phyloP scores from a whole-genome alignment of 2,329 filamentous ascomycete species.

The Cordyceps cicadae region DNA sequence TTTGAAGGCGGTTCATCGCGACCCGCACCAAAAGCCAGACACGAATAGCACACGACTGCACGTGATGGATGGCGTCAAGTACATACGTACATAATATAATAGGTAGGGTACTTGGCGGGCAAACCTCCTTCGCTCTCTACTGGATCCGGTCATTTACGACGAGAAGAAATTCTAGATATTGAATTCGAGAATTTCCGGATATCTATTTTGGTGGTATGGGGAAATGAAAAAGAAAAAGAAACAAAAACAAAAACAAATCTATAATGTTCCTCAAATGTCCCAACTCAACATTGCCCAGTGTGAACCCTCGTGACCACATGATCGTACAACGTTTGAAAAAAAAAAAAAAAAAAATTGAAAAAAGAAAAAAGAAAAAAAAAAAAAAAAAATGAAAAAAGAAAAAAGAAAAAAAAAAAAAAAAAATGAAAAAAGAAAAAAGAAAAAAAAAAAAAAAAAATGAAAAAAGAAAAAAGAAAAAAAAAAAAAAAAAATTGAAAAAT shows the following conservation, averaged over 20 bases:
- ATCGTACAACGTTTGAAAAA: neutral
- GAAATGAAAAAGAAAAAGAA: too few relatives aligned
- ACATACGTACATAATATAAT: neutral
- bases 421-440: neutral
- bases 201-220: neutral
- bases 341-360: too few relatives aligned
- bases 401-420: too few relatives aligned
- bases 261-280: neutral
- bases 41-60: slow-evolving; percentile 8
- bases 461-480: neutral
- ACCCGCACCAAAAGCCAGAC: neutral
- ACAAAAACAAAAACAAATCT: neutral
- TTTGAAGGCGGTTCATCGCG: neutral
- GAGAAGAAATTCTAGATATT: neutral
- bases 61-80: slow-evolving; percentile 1
- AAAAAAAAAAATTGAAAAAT: too few relatives aligned
- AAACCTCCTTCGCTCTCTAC: neutral
- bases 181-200: neutral
- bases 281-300: neutral
- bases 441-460: too few relatives aligned
- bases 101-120: neutral
- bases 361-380: neutral
- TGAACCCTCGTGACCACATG: neutral
- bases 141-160: too few relatives aligned
- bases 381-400: neutral